Conservation (phyloP, 257 asterid species). For the Salvia rosmarinus region DNA sequence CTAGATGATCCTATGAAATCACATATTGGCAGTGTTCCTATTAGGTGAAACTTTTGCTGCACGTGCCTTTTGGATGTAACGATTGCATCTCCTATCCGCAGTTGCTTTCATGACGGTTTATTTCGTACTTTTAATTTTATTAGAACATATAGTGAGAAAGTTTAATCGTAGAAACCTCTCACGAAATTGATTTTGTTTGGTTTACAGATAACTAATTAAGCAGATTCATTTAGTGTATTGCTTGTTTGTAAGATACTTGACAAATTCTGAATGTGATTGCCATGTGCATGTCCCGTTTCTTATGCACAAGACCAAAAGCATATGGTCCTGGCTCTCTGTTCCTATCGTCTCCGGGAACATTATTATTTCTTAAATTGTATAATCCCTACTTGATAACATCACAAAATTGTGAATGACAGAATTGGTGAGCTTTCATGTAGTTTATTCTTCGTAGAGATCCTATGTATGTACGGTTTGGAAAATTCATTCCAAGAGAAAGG, state of each 20-base stretch:
- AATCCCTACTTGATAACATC: no score
- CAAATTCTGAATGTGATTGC: no score
- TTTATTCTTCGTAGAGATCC: no score
- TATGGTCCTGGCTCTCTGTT: no score
- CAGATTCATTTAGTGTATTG: no score
- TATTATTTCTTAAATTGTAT: no score
- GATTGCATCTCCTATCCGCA: slow-evolving; percentile 7
- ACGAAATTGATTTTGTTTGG: not conserved
- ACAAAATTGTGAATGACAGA: no score
- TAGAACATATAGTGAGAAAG: not conserved
- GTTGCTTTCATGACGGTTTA: not conserved
- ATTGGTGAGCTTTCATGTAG: no score
- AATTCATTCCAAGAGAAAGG: no score
- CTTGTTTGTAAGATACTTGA: not conserved
- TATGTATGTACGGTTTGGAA: no score
- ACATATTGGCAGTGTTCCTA: not conserved
- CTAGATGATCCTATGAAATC: not conserved
- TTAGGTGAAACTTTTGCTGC: not conserved
- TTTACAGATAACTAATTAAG: not conserved
- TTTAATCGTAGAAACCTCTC: not conserved
- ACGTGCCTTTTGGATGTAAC: not conserved
- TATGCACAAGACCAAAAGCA: no score
- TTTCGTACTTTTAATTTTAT: not conserved
- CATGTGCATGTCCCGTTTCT: not conserved
- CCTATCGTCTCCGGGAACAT: no score